Base-by-base conservation (phyloP, 169 alveolate species). In the Besnoitia besnoiti region DNA sequence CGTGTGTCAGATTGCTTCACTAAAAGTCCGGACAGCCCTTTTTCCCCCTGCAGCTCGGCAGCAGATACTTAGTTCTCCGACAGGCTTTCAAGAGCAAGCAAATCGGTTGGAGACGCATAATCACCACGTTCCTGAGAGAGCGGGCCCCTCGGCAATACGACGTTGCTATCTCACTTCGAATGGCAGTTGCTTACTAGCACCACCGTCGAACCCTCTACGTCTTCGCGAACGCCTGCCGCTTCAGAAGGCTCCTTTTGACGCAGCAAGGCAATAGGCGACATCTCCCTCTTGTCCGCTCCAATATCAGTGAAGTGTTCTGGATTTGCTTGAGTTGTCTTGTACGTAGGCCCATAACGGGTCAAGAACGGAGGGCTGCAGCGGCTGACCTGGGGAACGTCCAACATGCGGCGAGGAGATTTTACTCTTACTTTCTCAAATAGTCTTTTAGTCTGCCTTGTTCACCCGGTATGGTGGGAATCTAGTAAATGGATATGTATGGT, bases 291-390 rank as follows among this genome's bases (percentile, higher is more conserved):
- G 37, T 77, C 87, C 24, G 7, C 24, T 24, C 87, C 87, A 16
- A n/a, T 24, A 37, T 39, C 30, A 1, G 50, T 27, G 59, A 77
- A 77, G 55, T 77, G 87, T 27, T 24, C 59, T 55, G 87, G 87
- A 77, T 37, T 42, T 19, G 87, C 87, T 39, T 30, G 35, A 10
- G 4, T 40, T 10, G 87, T 40, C 59, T 77, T 77, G 55, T 77
- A 77, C 14, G 87, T 77, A 27, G 61, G 87, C 8, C 87, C 87
- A 37, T 77, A 77, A 35, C 87, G 87, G 12, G 87, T 77, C 30
- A 77, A 44, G 50, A 77, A 37, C 14, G 87, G 87, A 7, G 87
- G 87, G 61, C 87, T 77, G 87, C 87, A 77, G 42, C 16, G 37
- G 5, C 30, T 5, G 33, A 1, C 40, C 49, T 24, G 47, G n/a